Percentiles rank a stretch among this genome's conserved stretches.
These are phyloP conservation scores for Thyridium curvatum DNA, from an alignment of 2,329 filamentous ascomycete genomes.

Conservation along the genomic window DNA sequence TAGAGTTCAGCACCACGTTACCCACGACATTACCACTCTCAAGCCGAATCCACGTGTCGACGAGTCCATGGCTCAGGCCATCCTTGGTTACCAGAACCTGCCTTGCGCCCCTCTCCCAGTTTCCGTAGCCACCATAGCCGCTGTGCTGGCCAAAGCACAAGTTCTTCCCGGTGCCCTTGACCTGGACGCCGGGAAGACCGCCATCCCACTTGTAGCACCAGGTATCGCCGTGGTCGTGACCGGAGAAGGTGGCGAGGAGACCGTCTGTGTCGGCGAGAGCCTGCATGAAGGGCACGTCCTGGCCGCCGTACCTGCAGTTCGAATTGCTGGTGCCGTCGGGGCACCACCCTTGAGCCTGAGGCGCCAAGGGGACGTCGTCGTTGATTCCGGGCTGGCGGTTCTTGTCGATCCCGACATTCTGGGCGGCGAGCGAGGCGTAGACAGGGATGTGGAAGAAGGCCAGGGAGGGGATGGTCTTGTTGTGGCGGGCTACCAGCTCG, in stretches of 20 bases:
- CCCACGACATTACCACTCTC: slow-evolving; percentile 39
- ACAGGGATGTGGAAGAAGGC: slow-evolving; percentile 44
- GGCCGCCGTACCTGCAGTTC: slow-evolving; percentile 26
- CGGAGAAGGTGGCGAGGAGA: slow-evolving; percentile 46
- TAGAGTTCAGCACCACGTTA: slow-evolving; percentile 40
- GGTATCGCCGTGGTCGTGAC: slow-evolving; percentile 53
- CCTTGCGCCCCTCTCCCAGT: slow-evolving; percentile 52
- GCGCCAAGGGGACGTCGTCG: slow-evolving; percentile 19
- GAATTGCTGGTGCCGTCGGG: slow-evolving; percentile 11
- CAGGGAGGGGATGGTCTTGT: slow-evolving; percentile 31
- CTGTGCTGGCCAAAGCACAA: slow-evolving; percentile 53
- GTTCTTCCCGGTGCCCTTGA: slow-evolving; percentile 28
- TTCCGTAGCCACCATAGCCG: slow-evolving; percentile 65
- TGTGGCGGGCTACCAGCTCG: slow-evolving; percentile 15
- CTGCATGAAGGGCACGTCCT: slow-evolving; percentile 51
- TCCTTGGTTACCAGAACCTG: slow-evolving; percentile 31
- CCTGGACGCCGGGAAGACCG: slow-evolving; percentile 12
- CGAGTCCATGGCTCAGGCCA: slow-evolving; percentile 6
- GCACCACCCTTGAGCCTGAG: slow-evolving; percentile 25
- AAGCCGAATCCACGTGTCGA: slow-evolving; percentile 46
- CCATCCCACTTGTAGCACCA: slow-evolving; percentile 37
- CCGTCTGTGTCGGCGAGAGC: slow-evolving; percentile 43
- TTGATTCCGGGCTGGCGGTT: slow-evolving; percentile 25
- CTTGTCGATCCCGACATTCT: slow-evolving; percentile 18
- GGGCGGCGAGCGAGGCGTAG: slow-evolving; percentile 19